A percentile compares a stretch with the other conserved stretches of the same genome.
Evolutionary conservation across 2,329 filamentous ascomycete species (phyloP).

Genomic region (Acephala macrosclerotiorum): DNA sequence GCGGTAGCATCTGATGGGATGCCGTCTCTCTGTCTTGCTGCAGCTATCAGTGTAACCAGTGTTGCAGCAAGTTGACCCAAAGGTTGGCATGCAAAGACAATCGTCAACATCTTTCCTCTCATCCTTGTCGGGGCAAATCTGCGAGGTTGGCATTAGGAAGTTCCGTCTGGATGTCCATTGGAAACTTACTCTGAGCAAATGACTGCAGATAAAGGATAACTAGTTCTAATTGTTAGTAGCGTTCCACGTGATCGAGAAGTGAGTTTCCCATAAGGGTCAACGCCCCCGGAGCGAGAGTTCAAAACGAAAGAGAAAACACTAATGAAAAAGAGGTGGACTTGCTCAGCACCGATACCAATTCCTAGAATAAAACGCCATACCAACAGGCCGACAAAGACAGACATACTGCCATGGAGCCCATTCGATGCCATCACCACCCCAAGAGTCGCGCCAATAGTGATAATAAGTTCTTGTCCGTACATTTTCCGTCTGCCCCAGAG

Average conservation of each 20-base stretch:
- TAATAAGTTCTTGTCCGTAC: slow-evolving; percentile 57
- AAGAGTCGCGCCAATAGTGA: slow-evolving; percentile 54
- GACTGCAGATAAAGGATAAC: slow-evolving; percentile 69
- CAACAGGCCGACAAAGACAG: slow-evolving; percentile 52
- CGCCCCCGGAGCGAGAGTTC: not conserved
- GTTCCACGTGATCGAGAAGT: not conserved
- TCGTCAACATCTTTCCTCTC: slow-evolving; percentile 72
- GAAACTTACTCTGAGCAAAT: slow-evolving; percentile 70
- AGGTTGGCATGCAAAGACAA: slow-evolving; percentile 74
- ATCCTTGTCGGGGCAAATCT: slow-evolving; percentile 63
- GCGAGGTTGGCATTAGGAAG: not conserved
- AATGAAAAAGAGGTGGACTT: slow-evolving; percentile 16
- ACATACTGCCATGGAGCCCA: slow-evolving; percentile 49
- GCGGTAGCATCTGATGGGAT: slow-evolving; percentile 22
- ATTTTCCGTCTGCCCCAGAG: slow-evolving; percentile 56
- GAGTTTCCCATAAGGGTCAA: not conserved
- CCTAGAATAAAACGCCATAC: slow-evolving; percentile 57
- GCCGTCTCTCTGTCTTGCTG: slow-evolving; percentile 54
- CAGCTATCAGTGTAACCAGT: slow-evolving; percentile 71
- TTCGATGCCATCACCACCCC: slow-evolving; percentile 54
- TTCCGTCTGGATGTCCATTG: not conserved
- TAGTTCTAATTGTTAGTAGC: slow-evolving; percentile 6
- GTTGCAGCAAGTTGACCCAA: slow-evolving; percentile 72
- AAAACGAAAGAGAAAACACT: not conserved
- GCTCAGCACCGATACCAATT: slow-evolving; percentile 68